These are phyloP conservation scores for Talaromyces thailandensis DNA, from an alignment of 495 filamentous ascomycete genomes.

Conservation along the genomic window DNA sequence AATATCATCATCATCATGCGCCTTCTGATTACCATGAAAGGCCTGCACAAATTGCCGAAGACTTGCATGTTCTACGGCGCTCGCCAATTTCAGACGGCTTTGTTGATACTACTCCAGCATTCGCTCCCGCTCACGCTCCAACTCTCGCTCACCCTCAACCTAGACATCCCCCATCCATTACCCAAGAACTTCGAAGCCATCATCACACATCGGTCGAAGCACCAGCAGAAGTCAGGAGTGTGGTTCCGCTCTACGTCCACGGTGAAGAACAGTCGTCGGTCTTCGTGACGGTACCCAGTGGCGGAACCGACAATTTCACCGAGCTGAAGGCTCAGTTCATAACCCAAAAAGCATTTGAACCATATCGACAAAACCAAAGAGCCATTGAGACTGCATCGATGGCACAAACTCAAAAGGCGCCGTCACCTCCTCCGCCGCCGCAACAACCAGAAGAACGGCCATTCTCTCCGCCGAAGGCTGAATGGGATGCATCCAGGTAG, in stretches of 20 bases:
- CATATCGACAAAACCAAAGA: not conserved
- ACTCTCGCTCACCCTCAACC: not conserved
- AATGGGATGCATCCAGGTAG: slow-evolving; percentile 64
- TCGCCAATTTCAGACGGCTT: slow-evolving; percentile 4
- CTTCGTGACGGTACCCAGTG: slow-evolving; percentile 17
- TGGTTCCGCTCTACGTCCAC: slow-evolving; percentile 36
- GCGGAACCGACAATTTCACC: slow-evolving; percentile 4
- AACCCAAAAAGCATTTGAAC: not conserved
- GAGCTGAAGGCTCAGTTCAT: slow-evolving; percentile 5
- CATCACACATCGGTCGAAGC: not conserved
- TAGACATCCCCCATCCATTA: not conserved
- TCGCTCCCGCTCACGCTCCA: not conserved
- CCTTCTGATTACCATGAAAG: not conserved
- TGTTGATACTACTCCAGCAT: not conserved
- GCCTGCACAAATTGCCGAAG: not conserved
- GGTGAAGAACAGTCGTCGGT: slow-evolving; percentile 34
- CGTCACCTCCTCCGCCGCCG: slow-evolving; percentile 23
- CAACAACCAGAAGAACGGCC: slow-evolving; percentile 31
- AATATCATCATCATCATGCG: not conserved
- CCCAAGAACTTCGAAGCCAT: not conserved
- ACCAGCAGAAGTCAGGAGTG: slow-evolving; percentile 17
- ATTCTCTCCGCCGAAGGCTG: slow-evolving; percentile 43
- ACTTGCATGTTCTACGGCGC: slow-evolving; percentile 4
- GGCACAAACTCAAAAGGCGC: not conserved
- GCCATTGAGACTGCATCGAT: not conserved